Evolutionary conservation across 495 filamentous ascomycete genomes (phyloP).

Genomic region (Copromyces sp.): DNA sequence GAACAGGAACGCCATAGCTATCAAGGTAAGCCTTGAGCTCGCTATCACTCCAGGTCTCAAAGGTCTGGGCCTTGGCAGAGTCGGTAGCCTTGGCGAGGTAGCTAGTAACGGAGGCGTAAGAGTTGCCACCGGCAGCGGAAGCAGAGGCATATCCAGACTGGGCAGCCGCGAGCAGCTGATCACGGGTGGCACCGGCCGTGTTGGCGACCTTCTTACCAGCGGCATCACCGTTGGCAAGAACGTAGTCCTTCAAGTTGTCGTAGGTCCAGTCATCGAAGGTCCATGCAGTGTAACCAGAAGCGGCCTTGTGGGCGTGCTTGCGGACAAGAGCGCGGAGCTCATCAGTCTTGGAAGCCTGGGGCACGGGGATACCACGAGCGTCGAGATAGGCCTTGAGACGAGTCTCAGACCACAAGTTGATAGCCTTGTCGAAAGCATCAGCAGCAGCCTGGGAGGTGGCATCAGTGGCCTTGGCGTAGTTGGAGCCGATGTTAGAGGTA

Average conservation of each 20-base stretch:
- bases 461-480: constrained; percentile 68
- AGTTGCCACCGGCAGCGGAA: constrained; percentile 52
- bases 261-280: constrained; percentile 76
- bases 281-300: constrained; percentile 64
- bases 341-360: constrained; percentile 65
- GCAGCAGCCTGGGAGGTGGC: constrained; percentile 52
- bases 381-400: constrained; percentile 70
- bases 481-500: constrained; percentile 69
- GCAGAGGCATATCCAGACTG: constrained; percentile 61
- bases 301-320: constrained; percentile 60
- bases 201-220: constrained; percentile 60
- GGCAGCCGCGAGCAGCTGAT: constrained; percentile 63
- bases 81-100: constrained; percentile 61
- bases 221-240: constrained; percentile 44
- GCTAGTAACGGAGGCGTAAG: constrained; percentile 65
- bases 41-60: constrained; percentile 69
- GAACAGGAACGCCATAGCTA: constrained; percentile 64
- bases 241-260: constrained; percentile 65
- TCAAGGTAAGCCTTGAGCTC: constrained; percentile 78
- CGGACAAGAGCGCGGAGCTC: constrained; percentile 71
- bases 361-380: constrained; percentile 58
- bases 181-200: constrained; percentile 55
- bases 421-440: constrained; percentile 54
- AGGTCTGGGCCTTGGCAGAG: constrained; percentile 55
- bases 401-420: constrained; percentile 59